Evolutionary conservation across 768 basidiomycete species (phyloP).

Genomic region (Naganishia friedmannii): DNA sequence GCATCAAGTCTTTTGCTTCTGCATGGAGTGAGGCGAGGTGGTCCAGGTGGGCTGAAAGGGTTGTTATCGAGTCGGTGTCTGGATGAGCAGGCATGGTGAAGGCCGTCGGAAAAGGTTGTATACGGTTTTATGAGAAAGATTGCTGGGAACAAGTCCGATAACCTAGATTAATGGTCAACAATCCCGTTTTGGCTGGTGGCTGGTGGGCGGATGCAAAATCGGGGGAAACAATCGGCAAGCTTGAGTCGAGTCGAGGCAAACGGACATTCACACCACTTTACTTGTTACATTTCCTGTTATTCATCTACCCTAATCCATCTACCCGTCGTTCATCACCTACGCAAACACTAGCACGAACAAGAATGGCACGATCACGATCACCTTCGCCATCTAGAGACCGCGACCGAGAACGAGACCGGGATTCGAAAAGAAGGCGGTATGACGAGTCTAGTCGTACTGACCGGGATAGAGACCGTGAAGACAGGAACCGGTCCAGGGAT

Average conservation of each 20-base stretch:
- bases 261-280: no score
- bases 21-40: conserved; percentile 39
- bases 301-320: no score
- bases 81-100: conserved; percentile 2
- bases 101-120: no score
- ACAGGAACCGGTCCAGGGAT: conserved; percentile 7
- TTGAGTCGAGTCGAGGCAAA: no score
- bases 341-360: conserved; percentile 19
- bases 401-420: not conserved
- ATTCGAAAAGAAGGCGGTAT: conserved; percentile 22
- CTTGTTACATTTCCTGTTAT: no score
- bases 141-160: no score
- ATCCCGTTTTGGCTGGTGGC: no score
- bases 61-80: conserved; percentile 36
- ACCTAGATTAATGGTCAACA: no score
- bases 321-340: no score
- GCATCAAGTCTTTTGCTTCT: conserved; percentile 47
- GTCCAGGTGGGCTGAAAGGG: conserved; percentile 42
- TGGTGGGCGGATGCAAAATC: no score
- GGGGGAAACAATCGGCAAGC: no score
- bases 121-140: no score
- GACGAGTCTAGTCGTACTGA: conserved; percentile 3
- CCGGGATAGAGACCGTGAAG: not conserved
- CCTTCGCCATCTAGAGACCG: conserved; percentile 2
- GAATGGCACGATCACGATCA: conserved; percentile 21